These are phyloP conservation scores for Yueomyces sp. DNA, from an alignment of 805 yeast genomes.

Conservation along the genomic window DNA sequence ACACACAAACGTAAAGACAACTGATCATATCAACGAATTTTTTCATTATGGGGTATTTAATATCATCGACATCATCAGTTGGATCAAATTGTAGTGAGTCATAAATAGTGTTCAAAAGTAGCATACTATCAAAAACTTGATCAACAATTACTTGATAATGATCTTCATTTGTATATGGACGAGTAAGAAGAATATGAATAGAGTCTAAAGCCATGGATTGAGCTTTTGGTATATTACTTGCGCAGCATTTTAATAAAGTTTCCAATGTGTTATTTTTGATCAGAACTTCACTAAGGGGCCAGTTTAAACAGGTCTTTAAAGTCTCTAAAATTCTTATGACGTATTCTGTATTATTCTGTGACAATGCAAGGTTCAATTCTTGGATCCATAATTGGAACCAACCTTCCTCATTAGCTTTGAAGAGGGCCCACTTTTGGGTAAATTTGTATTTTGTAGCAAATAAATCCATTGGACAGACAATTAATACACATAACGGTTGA, in stretches of 20 bases:
- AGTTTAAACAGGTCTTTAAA: conserved; percentile 77
- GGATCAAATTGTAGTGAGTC: conserved; percentile 39
- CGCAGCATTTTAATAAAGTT: conserved; percentile 46
- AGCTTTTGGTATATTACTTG: conserved; percentile 48
- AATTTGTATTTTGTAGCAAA: conserved; percentile 48
- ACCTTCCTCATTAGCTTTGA: conserved; percentile 64
- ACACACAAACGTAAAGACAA: conserved; percentile 33
- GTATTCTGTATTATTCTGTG: conserved; percentile 31
- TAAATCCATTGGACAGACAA: conserved; percentile 58
- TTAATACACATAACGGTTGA: conserved; percentile 72
- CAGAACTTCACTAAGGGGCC: conserved; percentile 75
- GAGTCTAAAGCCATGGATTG: conserved; percentile 83
- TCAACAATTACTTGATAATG: conserved; percentile 76
- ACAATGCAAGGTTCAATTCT: conserved; percentile 34
- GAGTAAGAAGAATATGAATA: conserved; percentile 73
- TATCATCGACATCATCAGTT: conserved; percentile 59
- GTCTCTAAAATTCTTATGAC: conserved; percentile 64
- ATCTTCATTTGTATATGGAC: conserved; percentile 48
- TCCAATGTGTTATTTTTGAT: conserved; percentile 51
- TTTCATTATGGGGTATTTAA: conserved; percentile 66
- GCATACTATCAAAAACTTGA: conserved; percentile 69
- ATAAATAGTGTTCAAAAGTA: conserved; percentile 53
- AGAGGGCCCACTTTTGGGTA: conserved; percentile 32
- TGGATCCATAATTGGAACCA: conserved; percentile 73
- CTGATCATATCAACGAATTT: conserved; percentile 82